Base-by-base conservation (phyloP, 192 early-diverging fungal species). In the Entophlyctis helioformis region DNA sequence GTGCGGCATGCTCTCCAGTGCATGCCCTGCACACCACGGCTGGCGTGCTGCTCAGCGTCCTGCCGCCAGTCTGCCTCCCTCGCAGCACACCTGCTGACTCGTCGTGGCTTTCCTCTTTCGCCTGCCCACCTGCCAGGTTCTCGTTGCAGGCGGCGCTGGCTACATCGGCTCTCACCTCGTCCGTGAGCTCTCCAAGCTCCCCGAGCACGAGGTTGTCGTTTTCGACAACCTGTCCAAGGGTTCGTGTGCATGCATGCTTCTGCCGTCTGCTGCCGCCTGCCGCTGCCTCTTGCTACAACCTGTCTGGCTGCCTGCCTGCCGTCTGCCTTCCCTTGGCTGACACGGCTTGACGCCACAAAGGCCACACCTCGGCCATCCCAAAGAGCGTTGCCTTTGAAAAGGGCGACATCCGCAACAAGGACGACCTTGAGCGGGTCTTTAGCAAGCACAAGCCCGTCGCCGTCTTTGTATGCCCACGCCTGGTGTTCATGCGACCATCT, bases 131-230 rank as follows among this genome's bases (percentile, higher is more conserved):
- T n/a, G n/a, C n/a, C n/a, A 78, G 50, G 66, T 78, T 23, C 36
- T 76, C 11, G 61, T 78, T 41, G 29, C 33, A 29, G 75, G 75
- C 13, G 75, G 75, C 31, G 75, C 73, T n/a, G 71, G 93, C 1
- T 97, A 93, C 59, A 93, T 97, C 46, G 91, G 93, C n/a, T 85
- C 82, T 13, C 93, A 97, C 71, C 81, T 85, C 1, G 84, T 91
- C 6, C 54, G 87, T n/a, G 85, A 90, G 54, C 76, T 97, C 1
- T 44, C 75, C 35, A 74, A 74, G 36, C 58, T 63, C 11, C 19
- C 22, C 18, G 32, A 56, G 21, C 87, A 87, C 63, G 72, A 89
- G 48, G 80, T 97, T 27, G 80, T 97, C 12, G 84, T 93, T 6
- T 63, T 93, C 22, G 93, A 97, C 69, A 95, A 93, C 59, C 68